Conservation (phyloP, 2,329 filamentous ascomycete species). For the Didymella exigua region DNA sequence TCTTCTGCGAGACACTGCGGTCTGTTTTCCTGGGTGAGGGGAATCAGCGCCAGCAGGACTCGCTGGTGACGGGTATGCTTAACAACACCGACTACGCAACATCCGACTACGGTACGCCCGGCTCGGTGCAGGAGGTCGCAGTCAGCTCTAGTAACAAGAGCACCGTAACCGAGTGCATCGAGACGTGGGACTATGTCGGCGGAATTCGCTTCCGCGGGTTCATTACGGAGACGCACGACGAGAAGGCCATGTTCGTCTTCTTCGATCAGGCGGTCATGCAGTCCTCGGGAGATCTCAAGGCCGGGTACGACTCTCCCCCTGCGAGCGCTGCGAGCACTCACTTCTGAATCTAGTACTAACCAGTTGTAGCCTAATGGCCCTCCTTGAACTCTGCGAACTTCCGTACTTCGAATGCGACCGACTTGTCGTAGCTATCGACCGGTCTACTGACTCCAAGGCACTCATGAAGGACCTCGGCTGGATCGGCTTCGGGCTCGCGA, state of each 20-base stretch:
- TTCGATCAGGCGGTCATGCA: slow-evolving; percentile 73
- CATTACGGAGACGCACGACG: slow-evolving; percentile 70
- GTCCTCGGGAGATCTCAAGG: slow-evolving; percentile 75
- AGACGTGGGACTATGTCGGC: slow-evolving; percentile 84
- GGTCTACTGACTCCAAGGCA: slow-evolving; percentile 64
- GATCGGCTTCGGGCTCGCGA: slow-evolving; percentile 87
- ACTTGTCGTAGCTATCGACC: slow-evolving; percentile 82
- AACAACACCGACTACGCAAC: slow-evolving; percentile 35
- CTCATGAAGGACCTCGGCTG: slow-evolving; percentile 85
- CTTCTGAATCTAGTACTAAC: slow-evolving; percentile 17
- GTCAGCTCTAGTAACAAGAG: slow-evolving; percentile 24
- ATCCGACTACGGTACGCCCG: slow-evolving; percentile 37
- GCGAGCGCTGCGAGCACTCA: neutral
- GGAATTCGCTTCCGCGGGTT: slow-evolving; percentile 87
- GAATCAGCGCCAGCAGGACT: slow-evolving; percentile 76
- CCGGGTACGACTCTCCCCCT: slow-evolving; percentile 66
- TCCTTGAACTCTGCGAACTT: slow-evolving; percentile 84
- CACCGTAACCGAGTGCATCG: slow-evolving; percentile 68
- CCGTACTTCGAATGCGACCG: slow-evolving; percentile 74
- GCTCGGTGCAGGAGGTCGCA: slow-evolving; percentile 30
- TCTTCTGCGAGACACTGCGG: slow-evolving; percentile 97
- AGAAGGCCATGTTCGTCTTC: slow-evolving; percentile 84
- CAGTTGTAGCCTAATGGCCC: slow-evolving; percentile 67
- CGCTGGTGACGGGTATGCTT: slow-evolving; percentile 81
- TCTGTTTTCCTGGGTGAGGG: slow-evolving; percentile 96